Evolutionary conservation across 1,139 yeast genomes (phyloP), one percentile per base, ranked within the genome.

Genomic region (Spencermartinsiella ligniputridi): DNA sequence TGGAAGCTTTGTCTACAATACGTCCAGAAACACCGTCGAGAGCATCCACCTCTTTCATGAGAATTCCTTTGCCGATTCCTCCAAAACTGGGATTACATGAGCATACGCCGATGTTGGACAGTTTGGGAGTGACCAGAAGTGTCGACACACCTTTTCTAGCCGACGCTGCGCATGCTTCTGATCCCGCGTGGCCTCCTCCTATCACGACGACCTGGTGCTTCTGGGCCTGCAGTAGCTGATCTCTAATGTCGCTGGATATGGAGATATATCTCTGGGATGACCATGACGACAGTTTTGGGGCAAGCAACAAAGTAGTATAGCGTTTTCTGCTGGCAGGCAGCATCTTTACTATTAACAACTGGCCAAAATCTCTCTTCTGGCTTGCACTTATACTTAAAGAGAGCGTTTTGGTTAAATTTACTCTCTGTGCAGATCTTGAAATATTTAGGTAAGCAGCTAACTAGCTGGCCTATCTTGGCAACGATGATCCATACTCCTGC

Each of bases 101-200:
- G 24, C 97, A 94, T 0, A 95, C 85, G 0, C 99, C 99, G 9
- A 94, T 81, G 58, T 88, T 86, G 29, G 72, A 62, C 24, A 79
- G 62, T 41, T 71, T 72, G 1, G 96, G 98, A 0, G 98, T 92
- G 2, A 94, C 72, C 24, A 94, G 70, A 1, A 84, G 68, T 0
- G 97, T 87, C 2, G 61, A 52, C 1, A 84, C 75, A 0, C 97
- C 97, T 0, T 86, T 63, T 50, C 98, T 72, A 1, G 97, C 96
- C 0, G 96, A 74, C 0, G 94, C 98, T 0, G 97, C 76, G 2
- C 96, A 94, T 0, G 99, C 98, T 64, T 94, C 99, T 56, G 96
- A 84, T 2, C 99, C 99, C 32, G 98, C 98, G 68, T 94, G 99
- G 0, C 99, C 99, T 9, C 96, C 99, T 2, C 99, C 99, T 19